Evolutionary conservation across 225 moss, liverwort and hornwort species (phyloP).

Genomic region (Polytrichum formosum): DNA sequence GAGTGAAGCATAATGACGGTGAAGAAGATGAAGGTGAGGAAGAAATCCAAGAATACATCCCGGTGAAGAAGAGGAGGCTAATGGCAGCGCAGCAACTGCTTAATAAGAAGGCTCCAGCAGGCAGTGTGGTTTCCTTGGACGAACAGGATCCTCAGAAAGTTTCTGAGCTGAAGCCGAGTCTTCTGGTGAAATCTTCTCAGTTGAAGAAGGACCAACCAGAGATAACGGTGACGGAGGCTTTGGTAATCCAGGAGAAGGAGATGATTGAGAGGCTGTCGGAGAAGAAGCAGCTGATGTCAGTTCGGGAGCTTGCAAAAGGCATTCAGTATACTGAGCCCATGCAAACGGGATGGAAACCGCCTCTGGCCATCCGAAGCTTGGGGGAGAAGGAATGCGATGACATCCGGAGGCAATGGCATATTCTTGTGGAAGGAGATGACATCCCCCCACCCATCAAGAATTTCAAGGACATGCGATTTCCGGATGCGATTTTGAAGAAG

Average conservation of each 20-base stretch:
- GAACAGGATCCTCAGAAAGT: slow-evolving; percentile 13
- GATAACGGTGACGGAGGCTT: slow-evolving; percentile 17
- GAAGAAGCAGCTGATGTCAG: slow-evolving; percentile 18
- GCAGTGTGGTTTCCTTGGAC: not conserved
- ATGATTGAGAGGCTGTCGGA: slow-evolving; percentile 24
- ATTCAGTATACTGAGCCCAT: slow-evolving; percentile 22
- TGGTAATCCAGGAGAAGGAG: slow-evolving; percentile 22
- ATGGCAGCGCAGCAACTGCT: slow-evolving; percentile 18
- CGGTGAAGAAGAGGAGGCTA: slow-evolving; percentile 14
- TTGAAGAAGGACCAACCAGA: slow-evolving; percentile 23
- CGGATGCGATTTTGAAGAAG: slow-evolving; percentile 18
- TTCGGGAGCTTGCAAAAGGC: slow-evolving; percentile 23
- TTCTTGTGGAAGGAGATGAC: slow-evolving; percentile 20
- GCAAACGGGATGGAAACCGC: slow-evolving; percentile 23
- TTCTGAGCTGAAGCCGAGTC: slow-evolving; percentile 13
- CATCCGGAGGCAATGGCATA: slow-evolving; percentile 22
- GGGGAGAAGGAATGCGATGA: slow-evolving; percentile 17
- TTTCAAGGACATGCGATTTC: slow-evolving; percentile 23
- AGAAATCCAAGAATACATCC: slow-evolving; percentile 10
- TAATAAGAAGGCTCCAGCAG: slow-evolving; percentile 9
- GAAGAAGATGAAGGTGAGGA: slow-evolving; percentile 13
- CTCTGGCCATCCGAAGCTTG: slow-evolving; percentile 10
- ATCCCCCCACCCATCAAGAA: slow-evolving; percentile 20
- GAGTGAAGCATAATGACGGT: not conserved
- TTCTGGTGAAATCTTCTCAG: slow-evolving; percentile 22